These are phyloP conservation scores for Cercospora beticola DNA, from an alignment of 2,329 filamentous ascomycete species.

Conservation along the genomic window DNA sequence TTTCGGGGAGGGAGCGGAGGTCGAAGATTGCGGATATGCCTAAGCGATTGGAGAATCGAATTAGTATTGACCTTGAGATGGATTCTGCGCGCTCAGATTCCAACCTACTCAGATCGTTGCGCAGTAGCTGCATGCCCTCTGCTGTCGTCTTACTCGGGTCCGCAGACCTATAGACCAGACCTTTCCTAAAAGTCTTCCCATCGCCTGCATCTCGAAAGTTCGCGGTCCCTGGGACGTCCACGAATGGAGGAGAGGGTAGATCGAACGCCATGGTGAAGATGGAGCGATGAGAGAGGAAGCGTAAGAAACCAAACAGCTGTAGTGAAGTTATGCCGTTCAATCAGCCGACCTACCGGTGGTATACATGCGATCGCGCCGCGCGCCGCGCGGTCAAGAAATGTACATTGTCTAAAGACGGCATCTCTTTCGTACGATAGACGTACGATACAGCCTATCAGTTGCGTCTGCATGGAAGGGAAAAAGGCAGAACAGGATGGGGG, in stretches of 20 bases:
- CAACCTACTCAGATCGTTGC: conserved; percentile 36
- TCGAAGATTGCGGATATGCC: conserved; percentile 68
- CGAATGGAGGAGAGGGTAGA: conserved; percentile 37
- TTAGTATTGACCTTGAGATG: background rate
- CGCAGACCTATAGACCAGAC: conserved; percentile 65
- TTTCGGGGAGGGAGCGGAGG: conserved; percentile 62
- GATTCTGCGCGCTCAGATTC: background rate
- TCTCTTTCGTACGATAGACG: background rate
- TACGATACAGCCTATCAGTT: background rate
- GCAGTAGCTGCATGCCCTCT: conserved; percentile 54
- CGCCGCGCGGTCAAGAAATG: background rate
- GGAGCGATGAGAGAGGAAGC: background rate
- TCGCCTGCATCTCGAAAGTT: conserved; percentile 68
- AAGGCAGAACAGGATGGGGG: background rate
- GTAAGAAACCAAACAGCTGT: background rate
- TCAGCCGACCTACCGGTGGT: background rate
- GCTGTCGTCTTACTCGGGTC: conserved; percentile 61
- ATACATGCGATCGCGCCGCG: background rate
- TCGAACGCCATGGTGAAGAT: background rate
- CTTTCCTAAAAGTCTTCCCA: conserved; percentile 47
- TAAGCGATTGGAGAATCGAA: conserved; percentile 36
- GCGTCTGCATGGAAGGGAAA: background rate
- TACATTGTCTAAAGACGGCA: background rate
- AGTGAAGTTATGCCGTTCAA: background rate
- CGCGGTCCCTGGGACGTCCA: conserved; percentile 56